phyloP scores from a whole-genome alignment of 2,329 filamentous ascomycete genomes.

The Aureobasidium sp. region DNA sequence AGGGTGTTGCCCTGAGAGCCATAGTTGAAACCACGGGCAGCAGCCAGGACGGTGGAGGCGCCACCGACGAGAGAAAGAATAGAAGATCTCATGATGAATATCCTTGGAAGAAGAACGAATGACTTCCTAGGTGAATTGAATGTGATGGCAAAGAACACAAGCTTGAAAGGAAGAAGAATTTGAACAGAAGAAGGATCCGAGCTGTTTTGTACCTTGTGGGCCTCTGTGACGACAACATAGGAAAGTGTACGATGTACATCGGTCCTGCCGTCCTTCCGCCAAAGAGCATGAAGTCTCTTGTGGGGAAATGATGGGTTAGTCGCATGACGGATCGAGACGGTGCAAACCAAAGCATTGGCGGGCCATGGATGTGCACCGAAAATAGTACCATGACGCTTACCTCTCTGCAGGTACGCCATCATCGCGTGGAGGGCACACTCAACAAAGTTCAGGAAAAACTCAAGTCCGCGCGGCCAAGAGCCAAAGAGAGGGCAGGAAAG shows the following conservation, averaged over 20 bases:
- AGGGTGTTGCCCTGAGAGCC: slow-evolving; percentile 55
- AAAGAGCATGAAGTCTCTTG: slow-evolving; percentile 6
- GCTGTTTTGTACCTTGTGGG: slow-evolving; percentile 14
- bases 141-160: neutral
- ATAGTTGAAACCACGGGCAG: slow-evolving; percentile 65
- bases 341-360: neutral
- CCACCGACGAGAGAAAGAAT: slow-evolving; percentile 30
- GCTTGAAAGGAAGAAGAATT: neutral
- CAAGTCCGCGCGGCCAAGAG: slow-evolving; percentile 11
- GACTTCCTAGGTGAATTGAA: neutral
- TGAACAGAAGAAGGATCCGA: neutral
- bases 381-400: slow-evolving; percentile 14
- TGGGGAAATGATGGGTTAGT: slow-evolving; percentile 15
- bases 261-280: slow-evolving; percentile 13
- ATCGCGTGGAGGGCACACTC: slow-evolving; percentile 6
- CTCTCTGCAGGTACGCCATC: slow-evolving; percentile 15
- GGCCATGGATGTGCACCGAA: neutral
- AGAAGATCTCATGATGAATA: slow-evolving; percentile 16
- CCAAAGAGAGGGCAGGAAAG: neutral
- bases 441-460: slow-evolving; percentile 1
- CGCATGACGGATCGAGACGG: slow-evolving; percentile 7
- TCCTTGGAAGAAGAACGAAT: neutral
- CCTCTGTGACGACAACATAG: slow-evolving; percentile 12
- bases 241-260: slow-evolving; percentile 3
- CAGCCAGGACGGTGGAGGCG: slow-evolving; percentile 32